Conservation (phyloP, 2,329 filamentous ascomycete species). For the Fusarium sp. region DNA sequence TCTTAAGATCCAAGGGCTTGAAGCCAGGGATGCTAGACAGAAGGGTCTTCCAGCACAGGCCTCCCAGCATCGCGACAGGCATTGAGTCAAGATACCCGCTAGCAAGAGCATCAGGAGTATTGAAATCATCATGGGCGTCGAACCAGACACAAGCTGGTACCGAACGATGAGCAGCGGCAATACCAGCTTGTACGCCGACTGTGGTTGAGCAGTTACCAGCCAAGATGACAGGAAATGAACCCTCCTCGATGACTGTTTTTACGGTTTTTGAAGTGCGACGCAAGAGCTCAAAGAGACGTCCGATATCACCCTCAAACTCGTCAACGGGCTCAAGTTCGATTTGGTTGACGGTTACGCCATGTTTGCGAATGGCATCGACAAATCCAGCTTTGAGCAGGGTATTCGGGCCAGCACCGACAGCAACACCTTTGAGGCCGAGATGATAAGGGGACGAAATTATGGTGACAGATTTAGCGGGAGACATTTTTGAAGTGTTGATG, state of each 20-base stretch:
- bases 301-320: conserved; percentile 15
- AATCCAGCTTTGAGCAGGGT: conserved; percentile 10
- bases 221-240: conserved; percentile 9
- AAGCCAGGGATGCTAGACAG: conserved; percentile 44
- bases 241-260: neutral
- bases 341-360: neutral
- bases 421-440: neutral
- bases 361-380: conserved; percentile 6
- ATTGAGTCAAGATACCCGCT: conserved; percentile 52
- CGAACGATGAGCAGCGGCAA: conserved; percentile 33
- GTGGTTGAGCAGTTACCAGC: conserved; percentile 18
- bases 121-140: conserved; percentile 61
- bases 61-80: conserved; percentile 48
- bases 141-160: conserved; percentile 58
- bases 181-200: conserved; percentile 50
- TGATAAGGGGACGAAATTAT: neutral
- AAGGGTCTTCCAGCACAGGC: conserved; percentile 47
- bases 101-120: conserved; percentile 47
- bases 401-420: conserved; percentile 7
- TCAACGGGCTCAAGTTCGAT: neutral
- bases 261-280: conserved; percentile 4
- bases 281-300: conserved; percentile 13
- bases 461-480: conserved; percentile 2
- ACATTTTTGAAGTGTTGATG: neutral
- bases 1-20: conserved; percentile 22